Evolutionary conservation across 345 rosid species (phyloP).

Genomic region (Arabis hirsuta): DNA sequence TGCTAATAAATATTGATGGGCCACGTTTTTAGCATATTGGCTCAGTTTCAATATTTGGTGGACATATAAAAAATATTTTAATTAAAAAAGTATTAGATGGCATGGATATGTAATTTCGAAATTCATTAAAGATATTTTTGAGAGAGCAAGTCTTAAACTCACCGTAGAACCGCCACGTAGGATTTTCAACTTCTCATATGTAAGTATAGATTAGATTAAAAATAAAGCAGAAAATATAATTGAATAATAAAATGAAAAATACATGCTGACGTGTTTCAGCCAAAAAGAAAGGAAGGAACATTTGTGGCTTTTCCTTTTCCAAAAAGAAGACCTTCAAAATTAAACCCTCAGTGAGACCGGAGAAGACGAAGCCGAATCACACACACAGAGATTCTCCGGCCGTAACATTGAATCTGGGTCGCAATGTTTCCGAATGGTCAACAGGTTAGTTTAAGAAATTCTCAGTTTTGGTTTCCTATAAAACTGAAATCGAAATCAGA

Average conservation of each 20-base stretch:
- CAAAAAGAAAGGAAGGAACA: constrained; percentile 18
- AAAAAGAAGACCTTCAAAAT: constrained; percentile 12
- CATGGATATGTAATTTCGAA: too few relatives aligned
- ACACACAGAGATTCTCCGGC: constrained; percentile 20
- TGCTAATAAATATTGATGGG: too few relatives aligned
- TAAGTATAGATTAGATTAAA: too few relatives aligned
- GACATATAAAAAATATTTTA: too few relatives aligned
- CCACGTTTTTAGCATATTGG: too few relatives aligned
- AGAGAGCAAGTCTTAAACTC: too few relatives aligned
- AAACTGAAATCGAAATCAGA: background rate
- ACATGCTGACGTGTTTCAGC: background rate
- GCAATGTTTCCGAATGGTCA: constrained; percentile 37
- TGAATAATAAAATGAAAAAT: background rate
- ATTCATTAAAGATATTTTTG: too few relatives aligned
- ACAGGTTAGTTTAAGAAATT: constrained; percentile 28
- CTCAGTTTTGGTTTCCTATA: background rate
- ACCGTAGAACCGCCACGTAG: too few relatives aligned
- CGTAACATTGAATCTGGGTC: background rate
- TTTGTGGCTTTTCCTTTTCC: background rate
- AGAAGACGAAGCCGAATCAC: constrained; percentile 12
- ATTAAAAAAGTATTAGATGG: too few relatives aligned
- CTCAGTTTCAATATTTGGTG: too few relatives aligned
- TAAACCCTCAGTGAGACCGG: constrained; percentile 9
- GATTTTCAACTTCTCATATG: too few relatives aligned
- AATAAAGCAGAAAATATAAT: background rate